Evolutionary conservation across 129 eudicot species (phyloP).

Genomic region (Saposhnikovia divaricata): DNA sequence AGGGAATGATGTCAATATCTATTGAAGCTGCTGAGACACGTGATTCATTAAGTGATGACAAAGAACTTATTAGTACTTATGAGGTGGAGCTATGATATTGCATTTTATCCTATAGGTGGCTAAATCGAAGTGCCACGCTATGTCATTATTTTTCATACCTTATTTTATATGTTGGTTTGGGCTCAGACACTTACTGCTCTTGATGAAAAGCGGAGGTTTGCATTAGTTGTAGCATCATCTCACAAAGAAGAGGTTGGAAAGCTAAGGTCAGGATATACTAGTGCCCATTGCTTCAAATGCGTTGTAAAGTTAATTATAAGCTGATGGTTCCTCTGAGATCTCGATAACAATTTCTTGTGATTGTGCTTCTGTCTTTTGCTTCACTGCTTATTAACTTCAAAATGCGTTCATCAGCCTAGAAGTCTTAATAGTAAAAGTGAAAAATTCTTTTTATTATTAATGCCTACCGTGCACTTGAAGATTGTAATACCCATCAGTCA

Average conservation of each 20-base stretch:
- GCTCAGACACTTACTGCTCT: slow-evolving; percentile 91
- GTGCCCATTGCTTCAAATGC: background rate
- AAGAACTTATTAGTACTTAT: slow-evolving; percentile 84
- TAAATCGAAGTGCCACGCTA: background rate
- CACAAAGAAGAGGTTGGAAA: slow-evolving; percentile 96
- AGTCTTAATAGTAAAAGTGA: background rate
- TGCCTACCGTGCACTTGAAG: background rate
- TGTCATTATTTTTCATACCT: background rate
- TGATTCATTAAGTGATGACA: slow-evolving; percentile 83
- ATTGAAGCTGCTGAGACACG: slow-evolving; percentile 95
- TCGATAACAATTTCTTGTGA: background rate
- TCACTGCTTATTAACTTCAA: background rate
- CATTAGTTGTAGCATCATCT: slow-evolving; percentile 91
- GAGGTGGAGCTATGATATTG: slow-evolving; percentile 45
- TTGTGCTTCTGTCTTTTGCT: background rate
- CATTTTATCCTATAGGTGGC: background rate
- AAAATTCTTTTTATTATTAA: background rate
- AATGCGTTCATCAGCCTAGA: background rate
- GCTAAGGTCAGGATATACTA: slow-evolving; percentile 52
- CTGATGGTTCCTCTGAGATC: background rate
- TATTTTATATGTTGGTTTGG: slow-evolving; percentile 7
- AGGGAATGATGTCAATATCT: slow-evolving; percentile 98
- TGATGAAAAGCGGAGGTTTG: slow-evolving; percentile 95
- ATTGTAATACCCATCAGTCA: background rate
- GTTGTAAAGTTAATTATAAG: background rate